Evolutionary conservation across 129 eudicot genomes (phyloP), one percentile per base, ranked within the genome.

Genomic region (Arctium minus): DNA sequence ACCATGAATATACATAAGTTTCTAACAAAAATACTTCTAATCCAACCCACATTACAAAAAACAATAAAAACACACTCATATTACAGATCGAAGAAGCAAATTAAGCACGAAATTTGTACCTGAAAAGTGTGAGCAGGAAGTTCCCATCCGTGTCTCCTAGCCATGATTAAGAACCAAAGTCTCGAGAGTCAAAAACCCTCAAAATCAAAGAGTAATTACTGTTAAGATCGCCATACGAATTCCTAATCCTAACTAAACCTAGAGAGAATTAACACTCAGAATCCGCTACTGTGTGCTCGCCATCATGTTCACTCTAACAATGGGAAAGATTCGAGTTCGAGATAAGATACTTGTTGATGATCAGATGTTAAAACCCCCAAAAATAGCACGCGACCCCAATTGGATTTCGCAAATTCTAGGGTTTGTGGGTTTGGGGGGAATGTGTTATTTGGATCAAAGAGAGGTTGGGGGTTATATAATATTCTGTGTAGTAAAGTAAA

Each of bases 141-240:
- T 83, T 94, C 97, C 98, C 98, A 94, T 11, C 98, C 98, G 81
- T 92, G 94, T 74, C 97, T 92, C 84, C 98, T 91, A 79, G 96
- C 94, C 98, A 94, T 94, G 82, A 77, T 82, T 64, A 89, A 77
- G 2, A 71, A 81, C 74, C 50, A 7, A 65, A 71, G 39, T 80
- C 77, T 36, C 72, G 42, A 80, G 42, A 80, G 65, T 67, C 15
- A 83, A 74, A 82, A 65, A 10, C 18, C 74, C 42, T 80, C 39
- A 77, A 83, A 22, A 87, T 56, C 73, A 18, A 83, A 83, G 60
- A 48, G 62, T 68, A 74, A 27, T 70, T 71, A 75, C 40, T 36
- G 77, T 85, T 39, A 76, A 72, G 62, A 75, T 22, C 40, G 30
- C 69, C 81, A 74, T 60, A 69, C 6, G 13, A 53, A 50, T 15